Evolutionary conservation across 139 green algal genomes (phyloP), one percentile per base, ranked within the genome.

Genomic region (Chlamydomonas urium): DNA sequence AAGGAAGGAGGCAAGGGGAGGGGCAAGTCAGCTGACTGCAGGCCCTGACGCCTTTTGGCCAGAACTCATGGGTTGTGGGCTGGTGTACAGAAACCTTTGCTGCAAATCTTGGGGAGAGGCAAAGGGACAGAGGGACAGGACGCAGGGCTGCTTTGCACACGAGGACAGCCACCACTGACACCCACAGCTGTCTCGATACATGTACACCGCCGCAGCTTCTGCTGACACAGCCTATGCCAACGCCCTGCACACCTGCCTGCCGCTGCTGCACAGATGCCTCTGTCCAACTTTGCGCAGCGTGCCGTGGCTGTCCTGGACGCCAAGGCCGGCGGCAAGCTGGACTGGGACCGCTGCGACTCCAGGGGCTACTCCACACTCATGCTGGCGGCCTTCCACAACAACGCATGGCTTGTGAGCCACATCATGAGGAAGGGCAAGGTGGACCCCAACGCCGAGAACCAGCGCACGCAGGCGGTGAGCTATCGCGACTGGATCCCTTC

Each of bases 301-400:
- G 68, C 32, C 4, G 34, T 79, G 32, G 36, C 8, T 0, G 3
- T 72, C 26, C 65, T 78, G 53, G 2, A 2, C 26, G 36, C 2
- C 5, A 65, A 53, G 19, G 37, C 2, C n/a, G 26, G 26, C 5
- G 65, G 68, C 4, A 34, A 48, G 38, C 65, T 79, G 33, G 28
- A 69, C 62, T 79, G 73, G 73, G 33, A 79, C 71, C 33, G 38
- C 26, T 24, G 42, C 23, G 76, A 75, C 33, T 65, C 61, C 8
- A 48, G 68, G 38, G 77, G 77, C 45, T 74, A 71, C 72, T 78
- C 73, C 14, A 73, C 78, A 1, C 68, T 84, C 31, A 75, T 75
- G 45, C 42, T 80, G 45, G 78, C 78, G 19, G 62, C 69, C 0
- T 78, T 72, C 36, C 31, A 76, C 29, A 48, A 83, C 67, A 83